Base-by-base conservation (phyloP, 495 filamentous ascomycete genomes). In the Aspergillus sclerotioniger region DNA sequence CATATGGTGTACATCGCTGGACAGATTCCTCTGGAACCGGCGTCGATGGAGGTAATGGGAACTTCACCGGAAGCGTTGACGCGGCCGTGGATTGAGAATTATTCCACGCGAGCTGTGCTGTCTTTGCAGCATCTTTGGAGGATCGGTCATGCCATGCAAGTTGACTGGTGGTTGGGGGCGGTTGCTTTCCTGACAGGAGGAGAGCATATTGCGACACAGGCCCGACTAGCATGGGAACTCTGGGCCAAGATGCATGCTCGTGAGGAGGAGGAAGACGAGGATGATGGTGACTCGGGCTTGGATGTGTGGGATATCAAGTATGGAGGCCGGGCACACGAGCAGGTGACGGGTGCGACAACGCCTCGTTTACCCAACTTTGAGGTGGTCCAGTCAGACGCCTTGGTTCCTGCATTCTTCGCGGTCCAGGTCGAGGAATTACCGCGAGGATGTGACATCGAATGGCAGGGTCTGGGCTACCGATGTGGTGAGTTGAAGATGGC, bases 51-150 rank as follows among this genome's bases (percentile, higher is more conserved):
- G n/a, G 59, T 79, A 19, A 59, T 71, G 8, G 56, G 58, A 21
- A 16, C 19, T 1, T 47, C 56, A 17, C 33, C 52, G 6, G 54
- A 25, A 3, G 45, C 21, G 51, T 37, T 51, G 44, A 28, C 51
- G 33, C 55, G 46, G 15, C 66, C 62, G 25, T 72, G 61, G 66
- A 64, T 71, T 10, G 56, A 64, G 8, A 64, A 57, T 51, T 84
- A 74, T 62, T 59, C 62, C 50, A 51, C 72, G 48, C 81, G 87
- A 49, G 76, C 82, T 20, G 79, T 80, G 7, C 72, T 98, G 7
- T 79, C 90, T 3, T 73, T 97, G 20, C 94, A 99, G 72, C 93
- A 99, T 74, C 79, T 97, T 28, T 94, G 85, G 85, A 81, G 95
- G 8, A 89, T 99, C 45, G 92, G 89, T 1, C 70, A 74, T 28